Evolutionary conservation across 2,329 filamentous ascomycete genomes (phyloP), one percentile per base, ranked within the genome.

Genomic region (Podosphaera aphanis): DNA sequence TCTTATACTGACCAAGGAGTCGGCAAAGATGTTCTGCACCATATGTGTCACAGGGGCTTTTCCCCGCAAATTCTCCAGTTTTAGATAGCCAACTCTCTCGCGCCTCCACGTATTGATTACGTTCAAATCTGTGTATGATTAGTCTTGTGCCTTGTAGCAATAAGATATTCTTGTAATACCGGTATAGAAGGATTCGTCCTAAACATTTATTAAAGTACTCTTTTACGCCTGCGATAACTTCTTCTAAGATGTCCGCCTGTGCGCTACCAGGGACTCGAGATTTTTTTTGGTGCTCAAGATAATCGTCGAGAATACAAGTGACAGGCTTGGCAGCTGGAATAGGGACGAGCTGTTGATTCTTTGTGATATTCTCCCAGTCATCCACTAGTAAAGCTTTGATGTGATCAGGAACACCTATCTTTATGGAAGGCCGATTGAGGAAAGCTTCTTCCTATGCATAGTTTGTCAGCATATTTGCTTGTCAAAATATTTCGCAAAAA

Each of bases 291-390:
- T 77, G 74, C 1, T 70, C 69, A 47, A 79, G 67, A 60, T 94
- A 98, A 51, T 88, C 80, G 43, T 84, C 71, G 15, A 98, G 66
- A 49, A 98, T 83, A 52, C 74, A 66, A 51, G 72, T 74, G 49
- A 90, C 83, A 1, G 88, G 76, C 44, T 79, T 73, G 23, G 70
- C 67, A 41, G 84, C 78, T 0, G 90, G 90, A 15, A 98, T 68
- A 1, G 83, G 78, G 27, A 94, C 83, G 3, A 95, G 75, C 58
- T 88, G 83, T 54, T 84, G 75, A 59, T 92, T 90, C 65, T 94
- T 95, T 47, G 90, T 98, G 50, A 98, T 77, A 56, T 94, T 93
- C 62, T 98, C 90, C 90, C 90, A 98, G 61, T 98, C 90, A 59
- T 98, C 90, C 19, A 98, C 90, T 2, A 98, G 74, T 50, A 93